Evolutionary conservation across 192 early-diverging fungal species (phyloP).

Genomic region (Coemansia sp.): DNA sequence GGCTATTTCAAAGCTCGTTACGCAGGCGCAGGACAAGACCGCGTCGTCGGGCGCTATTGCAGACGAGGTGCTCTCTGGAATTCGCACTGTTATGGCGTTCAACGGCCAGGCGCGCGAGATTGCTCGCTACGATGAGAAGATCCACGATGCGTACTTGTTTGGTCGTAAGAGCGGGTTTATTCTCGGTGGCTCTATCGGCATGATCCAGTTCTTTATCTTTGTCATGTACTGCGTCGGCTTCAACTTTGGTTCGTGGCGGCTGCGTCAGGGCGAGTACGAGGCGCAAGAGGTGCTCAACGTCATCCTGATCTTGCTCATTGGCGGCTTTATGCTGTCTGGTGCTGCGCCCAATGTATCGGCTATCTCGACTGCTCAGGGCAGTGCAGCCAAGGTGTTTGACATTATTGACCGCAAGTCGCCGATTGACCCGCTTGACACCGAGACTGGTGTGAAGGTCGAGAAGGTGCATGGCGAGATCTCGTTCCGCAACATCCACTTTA

Average conservation of each 20-base stretch:
- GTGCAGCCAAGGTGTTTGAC: conserved; percentile 73
- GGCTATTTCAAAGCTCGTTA: conserved; percentile 41
- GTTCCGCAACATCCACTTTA: conserved; percentile 78
- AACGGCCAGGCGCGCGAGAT: conserved; percentile 71
- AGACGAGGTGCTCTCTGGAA: conserved; percentile 75
- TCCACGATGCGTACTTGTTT: conserved; percentile 62
- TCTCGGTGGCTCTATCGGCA: conserved; percentile 65
- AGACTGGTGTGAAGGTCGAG: conserved; percentile 37
- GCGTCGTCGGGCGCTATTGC: conserved; percentile 81
- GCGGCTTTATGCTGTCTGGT: conserved; percentile 67
- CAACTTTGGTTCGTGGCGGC: conserved; percentile 70
- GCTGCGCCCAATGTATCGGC: conserved; percentile 68
- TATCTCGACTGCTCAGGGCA: conserved; percentile 70
- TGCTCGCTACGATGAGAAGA: conserved; percentile 59
- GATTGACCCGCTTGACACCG: conserved; percentile 61
- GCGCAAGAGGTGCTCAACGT: conserved; percentile 66
- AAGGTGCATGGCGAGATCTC: conserved; percentile 62
- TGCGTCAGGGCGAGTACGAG: conserved; percentile 46
- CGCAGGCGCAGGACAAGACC: conserved; percentile 63
- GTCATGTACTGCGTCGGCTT: conserved; percentile 71
- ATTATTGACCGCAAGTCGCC: conserved; percentile 78
- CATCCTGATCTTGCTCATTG: conserved; percentile 84
- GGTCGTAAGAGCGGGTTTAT: conserved; percentile 63
- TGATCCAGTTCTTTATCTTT: conserved; percentile 74
- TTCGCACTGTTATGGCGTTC: conserved; percentile 84